Evolutionary conservation across 2,329 filamentous ascomycete species (phyloP).

Genomic region (Capronia americana): DNA sequence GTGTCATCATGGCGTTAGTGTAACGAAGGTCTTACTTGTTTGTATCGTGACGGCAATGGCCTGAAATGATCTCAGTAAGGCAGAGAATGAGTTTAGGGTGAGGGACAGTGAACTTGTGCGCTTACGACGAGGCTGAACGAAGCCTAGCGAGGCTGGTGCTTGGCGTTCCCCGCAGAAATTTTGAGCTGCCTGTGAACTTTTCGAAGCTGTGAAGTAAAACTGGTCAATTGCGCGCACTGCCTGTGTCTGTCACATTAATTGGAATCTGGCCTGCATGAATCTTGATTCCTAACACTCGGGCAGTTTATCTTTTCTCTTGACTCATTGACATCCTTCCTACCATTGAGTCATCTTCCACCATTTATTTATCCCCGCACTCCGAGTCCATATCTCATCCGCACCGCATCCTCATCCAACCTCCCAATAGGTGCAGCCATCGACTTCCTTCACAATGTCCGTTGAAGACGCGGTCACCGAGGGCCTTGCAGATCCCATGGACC

Average conservation of each 20-base stretch:
- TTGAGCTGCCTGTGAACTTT: constrained; percentile 2
- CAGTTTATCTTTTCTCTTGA: neutral
- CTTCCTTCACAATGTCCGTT: constrained; percentile 33
- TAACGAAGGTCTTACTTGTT: neutral
- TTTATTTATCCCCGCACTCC: constrained; percentile 6
- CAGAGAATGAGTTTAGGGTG: neutral
- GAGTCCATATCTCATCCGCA: neutral
- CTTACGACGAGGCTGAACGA: neutral
- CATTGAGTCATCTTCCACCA: constrained; percentile 1
- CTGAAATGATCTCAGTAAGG: neutral
- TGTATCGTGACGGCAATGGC: neutral
- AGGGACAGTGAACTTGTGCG: neutral
- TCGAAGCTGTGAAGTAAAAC: neutral
- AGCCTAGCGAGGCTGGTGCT: constrained; percentile 2
- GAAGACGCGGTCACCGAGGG: constrained; percentile 37
- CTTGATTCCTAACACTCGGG: neutral
- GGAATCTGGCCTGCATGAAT: neutral
- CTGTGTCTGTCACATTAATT: neutral
- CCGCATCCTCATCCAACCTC: neutral
- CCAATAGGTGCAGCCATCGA: neutral
- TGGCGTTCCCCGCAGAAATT: constrained; percentile 14
- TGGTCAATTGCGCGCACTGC: neutral
- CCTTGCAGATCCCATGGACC: constrained; percentile 37
- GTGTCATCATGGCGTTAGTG: neutral
- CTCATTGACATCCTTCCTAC: neutral